These are phyloP conservation scores for Boletales sp. DNA, from an alignment of 768 basidiomycete species.

Conservation along the genomic window DNA sequence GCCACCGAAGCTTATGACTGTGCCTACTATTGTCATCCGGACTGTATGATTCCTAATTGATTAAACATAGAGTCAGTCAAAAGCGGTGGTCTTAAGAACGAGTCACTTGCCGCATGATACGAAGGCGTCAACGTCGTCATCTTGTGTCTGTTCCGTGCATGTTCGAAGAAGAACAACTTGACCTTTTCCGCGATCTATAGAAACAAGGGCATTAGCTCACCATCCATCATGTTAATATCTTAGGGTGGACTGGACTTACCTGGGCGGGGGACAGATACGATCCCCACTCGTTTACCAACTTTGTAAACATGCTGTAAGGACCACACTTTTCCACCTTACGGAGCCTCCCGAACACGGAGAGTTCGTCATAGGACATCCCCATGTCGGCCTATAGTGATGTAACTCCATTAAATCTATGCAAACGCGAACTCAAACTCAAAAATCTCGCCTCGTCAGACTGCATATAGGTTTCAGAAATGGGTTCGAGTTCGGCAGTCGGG, in stretches of 20 bases:
- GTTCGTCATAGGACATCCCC: conserved; percentile 99
- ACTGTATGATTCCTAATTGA: conserved; percentile 84
- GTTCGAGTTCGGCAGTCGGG: conserved; percentile 95
- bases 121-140: conserved; percentile 96
- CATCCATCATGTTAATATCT: too few relatives aligned
- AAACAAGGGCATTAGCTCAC: neutral
- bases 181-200: conserved; percentile 89
- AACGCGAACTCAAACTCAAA: neutral
- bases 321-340: conserved; percentile 97
- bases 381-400: conserved; percentile 70
- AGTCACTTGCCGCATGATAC: conserved; percentile 78
- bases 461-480: conserved; percentile 89
- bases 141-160: conserved; percentile 96
- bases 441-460: conserved; percentile 85
- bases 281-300: conserved; percentile 94
- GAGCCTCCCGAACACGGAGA: conserved; percentile 89
- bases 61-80: neutral
- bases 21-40: conserved; percentile 91
- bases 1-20: neutral
- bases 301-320: conserved; percentile 96
- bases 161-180: conserved; percentile 94
- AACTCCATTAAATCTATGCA: neutral
- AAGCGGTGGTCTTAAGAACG: neutral
- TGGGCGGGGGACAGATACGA: conserved; percentile 75
- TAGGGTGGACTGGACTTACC: conserved; percentile 37